Conservation (phyloP, 257 asterid genomes). For the Solanum medicagineum region DNA sequence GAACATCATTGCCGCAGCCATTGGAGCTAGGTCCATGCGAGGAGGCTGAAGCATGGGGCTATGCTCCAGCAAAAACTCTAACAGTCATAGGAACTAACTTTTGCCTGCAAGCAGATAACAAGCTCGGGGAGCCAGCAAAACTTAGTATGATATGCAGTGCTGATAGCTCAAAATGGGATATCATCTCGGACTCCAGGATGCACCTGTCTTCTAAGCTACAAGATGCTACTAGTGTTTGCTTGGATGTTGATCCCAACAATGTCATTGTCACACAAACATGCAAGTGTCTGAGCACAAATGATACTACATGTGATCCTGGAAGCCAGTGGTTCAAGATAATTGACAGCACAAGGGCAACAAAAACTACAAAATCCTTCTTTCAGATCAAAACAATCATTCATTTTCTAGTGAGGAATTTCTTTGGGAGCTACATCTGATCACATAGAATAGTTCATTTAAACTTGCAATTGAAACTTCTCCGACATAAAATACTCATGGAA, state of each 20-base stretch:
- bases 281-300: conserved; percentile 45
- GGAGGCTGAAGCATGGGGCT: conserved; percentile 61
- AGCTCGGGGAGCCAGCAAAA: conserved; percentile 54
- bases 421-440: conserved; percentile 15
- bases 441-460: background rate
- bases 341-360: conserved; percentile 55
- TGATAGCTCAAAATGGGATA: conserved; percentile 56
- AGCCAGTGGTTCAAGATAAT: conserved; percentile 94
- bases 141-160: conserved; percentile 45
- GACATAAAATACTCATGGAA: background rate
- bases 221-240: conserved; percentile 52
- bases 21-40: conserved; percentile 73
- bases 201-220: conserved; percentile 62
- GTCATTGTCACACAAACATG: conserved; percentile 51
- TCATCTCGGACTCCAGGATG: conserved; percentile 77
- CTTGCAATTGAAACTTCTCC: background rate
- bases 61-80: conserved; percentile 38
- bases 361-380: background rate
- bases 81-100: conserved; percentile 51
- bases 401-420: conserved; percentile 19
- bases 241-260: conserved; percentile 59
- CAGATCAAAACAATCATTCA: conserved; percentile 19
- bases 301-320: conserved; percentile 63
- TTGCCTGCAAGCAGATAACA: conserved; percentile 55
- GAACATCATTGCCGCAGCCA: conserved; percentile 33